Percentiles rank a stretch among this genome's conserved stretches.
phyloP scores from a whole-genome alignment of 495 filamentous ascomycete species.

The Parathielavia appendiculata region DNA sequence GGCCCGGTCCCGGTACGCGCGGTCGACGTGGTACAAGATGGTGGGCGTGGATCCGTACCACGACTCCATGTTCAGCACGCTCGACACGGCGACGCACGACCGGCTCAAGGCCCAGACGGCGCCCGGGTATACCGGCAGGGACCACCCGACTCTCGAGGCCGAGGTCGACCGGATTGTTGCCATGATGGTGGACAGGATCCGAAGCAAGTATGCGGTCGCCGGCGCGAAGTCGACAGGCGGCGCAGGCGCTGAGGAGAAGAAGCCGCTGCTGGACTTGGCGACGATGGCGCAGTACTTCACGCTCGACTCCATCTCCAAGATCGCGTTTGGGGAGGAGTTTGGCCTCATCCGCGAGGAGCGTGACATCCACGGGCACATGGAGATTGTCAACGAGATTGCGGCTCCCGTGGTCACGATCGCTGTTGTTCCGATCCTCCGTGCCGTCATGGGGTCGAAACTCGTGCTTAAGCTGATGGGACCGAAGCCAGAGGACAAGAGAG shows the following conservation, averaged over 20 bases:
- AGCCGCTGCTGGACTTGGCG: constrained; percentile 42
- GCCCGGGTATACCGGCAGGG: constrained; percentile 47
- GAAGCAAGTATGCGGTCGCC: constrained; percentile 29
- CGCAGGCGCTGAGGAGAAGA: constrained; percentile 19
- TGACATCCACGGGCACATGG: constrained; percentile 48
- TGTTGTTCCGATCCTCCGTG: constrained; percentile 37
- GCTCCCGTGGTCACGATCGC: constrained; percentile 24
- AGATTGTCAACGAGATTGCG: constrained; percentile 30
- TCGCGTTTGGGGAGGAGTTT: constrained; percentile 50
- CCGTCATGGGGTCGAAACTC: constrained; percentile 36
- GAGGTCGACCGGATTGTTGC: constrained; percentile 43
- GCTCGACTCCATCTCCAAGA: constrained; percentile 45
- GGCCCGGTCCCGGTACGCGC: constrained; percentile 33
- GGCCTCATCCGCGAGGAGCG: constrained; percentile 40
- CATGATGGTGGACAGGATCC: constrained; percentile 37
- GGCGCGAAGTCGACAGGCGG: constrained; percentile 18
- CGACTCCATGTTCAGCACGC: constrained; percentile 37
- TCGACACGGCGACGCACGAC: constrained; percentile 39
- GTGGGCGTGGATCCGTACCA: constrained; percentile 34
- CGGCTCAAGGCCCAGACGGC: constrained; percentile 35
- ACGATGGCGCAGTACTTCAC: constrained; percentile 44
- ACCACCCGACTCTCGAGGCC: constrained; percentile 42
- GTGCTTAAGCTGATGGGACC: constrained; percentile 54
- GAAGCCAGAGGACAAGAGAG: constrained; percentile 48
- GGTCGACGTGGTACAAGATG: constrained; percentile 31